phyloP scores from a whole-genome alignment of 2,329 filamentous ascomycete species.

The Ophiostoma sp. region DNA sequence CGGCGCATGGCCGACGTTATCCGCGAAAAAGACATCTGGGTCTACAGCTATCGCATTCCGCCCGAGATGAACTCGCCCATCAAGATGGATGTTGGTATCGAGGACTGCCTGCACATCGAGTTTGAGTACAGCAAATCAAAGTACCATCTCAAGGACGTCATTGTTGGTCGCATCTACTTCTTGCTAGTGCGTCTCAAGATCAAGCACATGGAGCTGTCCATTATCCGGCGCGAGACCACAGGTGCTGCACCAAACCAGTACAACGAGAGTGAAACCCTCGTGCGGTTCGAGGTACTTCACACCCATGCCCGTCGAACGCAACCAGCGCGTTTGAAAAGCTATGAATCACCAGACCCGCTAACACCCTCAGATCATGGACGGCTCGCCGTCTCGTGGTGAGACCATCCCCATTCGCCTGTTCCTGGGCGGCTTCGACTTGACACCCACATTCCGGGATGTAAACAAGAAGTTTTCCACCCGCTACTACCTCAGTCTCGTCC shows the following conservation, averaged over 20 bases:
- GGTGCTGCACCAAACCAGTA: constrained; percentile 97
- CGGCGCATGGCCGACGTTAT: constrained; percentile 97
- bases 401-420: constrained; percentile 97
- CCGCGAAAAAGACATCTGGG: constrained; percentile 99
- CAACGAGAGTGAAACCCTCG: constrained; percentile 97
- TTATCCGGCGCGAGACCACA: constrained; percentile 93
- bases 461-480: constrained; percentile 99
- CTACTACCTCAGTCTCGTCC: constrained; percentile 92
- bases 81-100: constrained; percentile 99
- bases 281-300: constrained; percentile 77
- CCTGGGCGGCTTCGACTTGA: constrained; percentile 94
- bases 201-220: constrained; percentile 98
- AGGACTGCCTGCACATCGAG: constrained; percentile 98
- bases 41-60: constrained; percentile 96
- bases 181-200: constrained; percentile 95
- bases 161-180: constrained; percentile 98
- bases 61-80: constrained; percentile 97
- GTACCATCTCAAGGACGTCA: constrained; percentile 98
- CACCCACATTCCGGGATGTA: constrained; percentile 96
- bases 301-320: background rate
- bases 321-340: background rate
- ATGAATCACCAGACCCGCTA: background rate
- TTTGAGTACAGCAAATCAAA: constrained; percentile 99
- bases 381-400: constrained; percentile 88
- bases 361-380: constrained; percentile 82